Percentiles rank a stretch among this genome's conserved stretches.
These are phyloP conservation scores for Cryptococcus sp. DNA, from an alignment of 1,284 basidiomycete genomes.

Conservation along the genomic window DNA sequence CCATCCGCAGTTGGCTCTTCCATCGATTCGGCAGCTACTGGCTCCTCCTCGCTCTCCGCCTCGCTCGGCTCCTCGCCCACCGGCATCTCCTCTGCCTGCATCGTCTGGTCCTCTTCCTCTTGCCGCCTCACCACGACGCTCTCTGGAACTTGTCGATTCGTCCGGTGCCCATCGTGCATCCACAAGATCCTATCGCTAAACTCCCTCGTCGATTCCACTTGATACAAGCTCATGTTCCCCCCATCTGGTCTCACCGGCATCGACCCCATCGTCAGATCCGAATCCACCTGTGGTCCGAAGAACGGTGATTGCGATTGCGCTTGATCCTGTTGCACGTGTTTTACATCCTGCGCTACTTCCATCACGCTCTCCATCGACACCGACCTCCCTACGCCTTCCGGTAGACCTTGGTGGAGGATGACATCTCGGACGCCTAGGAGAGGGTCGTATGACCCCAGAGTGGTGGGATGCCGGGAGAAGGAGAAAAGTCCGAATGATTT, in stretches of 20 bases:
- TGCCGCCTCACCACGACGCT: neutral
- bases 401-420: slow-evolving; percentile 8
- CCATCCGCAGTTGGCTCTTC: neutral
- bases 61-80: neutral
- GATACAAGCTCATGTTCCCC: too few species aligned
- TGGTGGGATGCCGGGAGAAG: slow-evolving; percentile 9
- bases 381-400: too few species aligned
- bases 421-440: slow-evolving; percentile 9
- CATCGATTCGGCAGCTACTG: neutral
- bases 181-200: slow-evolving; percentile 9
- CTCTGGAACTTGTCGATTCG: too few species aligned
- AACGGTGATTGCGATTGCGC: too few species aligned
- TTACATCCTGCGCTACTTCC: too few species aligned
- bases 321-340: too few species aligned
- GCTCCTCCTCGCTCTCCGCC: neutral
- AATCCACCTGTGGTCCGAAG: too few species aligned
- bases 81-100: neutral
- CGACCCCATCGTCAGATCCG: too few species aligned
- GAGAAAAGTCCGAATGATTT: slow-evolving; percentile 11
- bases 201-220: too few species aligned
- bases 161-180: neutral
- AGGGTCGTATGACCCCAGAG: slow-evolving; percentile 9
- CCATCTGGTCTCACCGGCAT: too few species aligned
- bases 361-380: too few species aligned
- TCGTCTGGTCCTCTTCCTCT: neutral